Evolutionary conservation across 805 yeast genomes (phyloP).

Genomic region (Sugiyamaella qingdaonensis): DNA sequence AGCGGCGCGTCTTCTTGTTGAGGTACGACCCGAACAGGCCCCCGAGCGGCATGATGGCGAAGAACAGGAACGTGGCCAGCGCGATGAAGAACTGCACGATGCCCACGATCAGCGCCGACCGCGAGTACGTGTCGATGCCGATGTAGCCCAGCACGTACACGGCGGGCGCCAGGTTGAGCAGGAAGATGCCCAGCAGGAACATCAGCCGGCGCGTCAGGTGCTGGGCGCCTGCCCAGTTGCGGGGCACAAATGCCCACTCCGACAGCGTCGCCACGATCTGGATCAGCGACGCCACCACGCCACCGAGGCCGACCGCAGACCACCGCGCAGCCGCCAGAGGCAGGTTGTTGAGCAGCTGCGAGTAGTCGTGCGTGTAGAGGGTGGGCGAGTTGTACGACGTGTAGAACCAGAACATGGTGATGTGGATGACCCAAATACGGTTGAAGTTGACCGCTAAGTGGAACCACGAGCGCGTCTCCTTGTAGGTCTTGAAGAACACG

Average conservation of each 20-base stretch:
- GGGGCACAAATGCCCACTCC: constrained; percentile 96
- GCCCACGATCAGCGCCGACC: constrained; percentile 22
- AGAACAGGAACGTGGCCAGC: constrained; percentile 75
- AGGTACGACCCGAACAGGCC: constrained; percentile 91
- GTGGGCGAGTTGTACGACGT: constrained; percentile 89
- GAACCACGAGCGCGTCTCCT: constrained; percentile 96
- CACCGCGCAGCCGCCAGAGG: constrained; percentile 90
- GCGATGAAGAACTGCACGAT: constrained; percentile 89
- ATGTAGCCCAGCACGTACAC: constrained; percentile 63
- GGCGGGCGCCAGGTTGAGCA: constrained; percentile 76
- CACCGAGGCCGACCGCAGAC: constrained; percentile 92
- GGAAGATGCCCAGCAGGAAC: constrained; percentile 63
- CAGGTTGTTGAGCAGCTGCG: constrained; percentile 74
- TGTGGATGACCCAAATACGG: constrained; percentile 97
- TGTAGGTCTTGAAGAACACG: constrained; percentile 93
- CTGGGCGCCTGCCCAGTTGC: constrained; percentile 99
- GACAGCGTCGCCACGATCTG: constrained; percentile 83
- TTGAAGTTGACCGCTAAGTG: constrained; percentile 92
- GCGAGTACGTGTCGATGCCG: constrained; percentile 36
- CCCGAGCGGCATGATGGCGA: constrained; percentile 93
- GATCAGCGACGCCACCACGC: constrained; percentile 74
- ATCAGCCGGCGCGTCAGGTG: constrained; percentile 83
- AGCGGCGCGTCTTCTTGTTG: constrained; percentile 47
- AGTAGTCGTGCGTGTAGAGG: constrained; percentile 80
- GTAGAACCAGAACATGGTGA: constrained; percentile 90